Conservation (phyloP, 2,329 filamentous ascomycete genomes). For the Plenodomus lindquistii region DNA sequence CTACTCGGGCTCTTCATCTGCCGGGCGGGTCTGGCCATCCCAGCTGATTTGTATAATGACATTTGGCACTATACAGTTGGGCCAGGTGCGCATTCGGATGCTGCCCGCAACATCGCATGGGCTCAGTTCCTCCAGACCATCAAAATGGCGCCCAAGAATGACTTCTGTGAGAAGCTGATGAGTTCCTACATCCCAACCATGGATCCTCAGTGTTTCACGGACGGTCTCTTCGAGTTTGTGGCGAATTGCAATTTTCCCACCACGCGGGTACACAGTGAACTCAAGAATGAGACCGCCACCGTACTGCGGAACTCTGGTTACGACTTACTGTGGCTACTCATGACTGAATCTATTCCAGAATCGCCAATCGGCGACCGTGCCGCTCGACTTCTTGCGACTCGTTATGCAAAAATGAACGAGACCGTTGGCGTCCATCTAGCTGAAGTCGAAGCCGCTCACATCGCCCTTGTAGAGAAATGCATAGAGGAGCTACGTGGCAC, state of each 20-base stretch:
- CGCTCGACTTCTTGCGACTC: constrained; percentile 70
- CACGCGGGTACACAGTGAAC: constrained; percentile 15
- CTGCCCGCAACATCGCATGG: constrained; percentile 72
- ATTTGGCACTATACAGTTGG: constrained; percentile 79
- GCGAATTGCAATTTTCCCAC: constrained; percentile 46
- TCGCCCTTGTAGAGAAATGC: constrained; percentile 73
- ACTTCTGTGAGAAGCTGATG: constrained; percentile 37
- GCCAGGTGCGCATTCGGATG: constrained; percentile 59
- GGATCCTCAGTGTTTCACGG: constrained; percentile 61
- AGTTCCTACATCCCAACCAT: constrained; percentile 61
- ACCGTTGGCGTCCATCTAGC: constrained; percentile 48
- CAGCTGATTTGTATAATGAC: constrained; percentile 61
- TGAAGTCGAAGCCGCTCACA: constrained; percentile 63
- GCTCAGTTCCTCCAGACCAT: constrained; percentile 33
- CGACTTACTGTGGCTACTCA: constrained; percentile 82
- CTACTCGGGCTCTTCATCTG: constrained; percentile 63
- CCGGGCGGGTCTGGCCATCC: constrained; percentile 65
- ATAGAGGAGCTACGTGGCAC: constrained; percentile 59
- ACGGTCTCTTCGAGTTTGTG: constrained; percentile 66
- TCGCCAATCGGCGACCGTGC: constrained; percentile 69
- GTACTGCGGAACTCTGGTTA: constrained; percentile 57
- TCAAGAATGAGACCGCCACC: constrained; percentile 20
- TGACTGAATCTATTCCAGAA: constrained; percentile 66
- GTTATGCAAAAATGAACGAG: constrained; percentile 64
- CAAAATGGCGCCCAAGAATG: constrained; percentile 24